Percentiles rank a stretch among this genome's conserved stretches.
Conservation (phyloP, 495 filamentous ascomycete species). For the Patellaria atrata region DNA sequence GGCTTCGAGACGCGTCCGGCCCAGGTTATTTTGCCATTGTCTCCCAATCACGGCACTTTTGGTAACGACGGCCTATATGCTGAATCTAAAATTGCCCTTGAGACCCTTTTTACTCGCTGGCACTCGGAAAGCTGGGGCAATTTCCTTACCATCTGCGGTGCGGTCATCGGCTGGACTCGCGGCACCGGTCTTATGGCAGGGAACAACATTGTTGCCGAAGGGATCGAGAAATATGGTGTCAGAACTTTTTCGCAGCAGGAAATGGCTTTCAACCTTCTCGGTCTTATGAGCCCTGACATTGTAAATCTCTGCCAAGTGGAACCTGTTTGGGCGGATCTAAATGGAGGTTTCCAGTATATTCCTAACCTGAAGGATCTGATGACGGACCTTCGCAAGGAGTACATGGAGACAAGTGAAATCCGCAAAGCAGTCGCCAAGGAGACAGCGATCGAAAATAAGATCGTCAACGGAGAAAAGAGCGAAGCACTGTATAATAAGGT, state of each 20-base stretch:
- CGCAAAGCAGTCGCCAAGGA: constrained; percentile 89
- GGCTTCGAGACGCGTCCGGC: constrained; percentile 91
- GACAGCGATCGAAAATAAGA: constrained; percentile 91
- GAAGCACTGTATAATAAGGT: constrained; percentile 91
- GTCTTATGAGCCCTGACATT: constrained; percentile 86
- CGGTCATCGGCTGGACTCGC: constrained; percentile 98
- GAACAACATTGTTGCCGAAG: constrained; percentile 96
- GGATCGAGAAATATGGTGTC: constrained; percentile 89
- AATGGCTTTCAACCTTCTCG: constrained; percentile 98
- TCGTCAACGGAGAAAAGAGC: constrained; percentile 85
- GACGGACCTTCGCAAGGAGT: constrained; percentile 74
- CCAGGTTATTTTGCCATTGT: constrained; percentile 89
- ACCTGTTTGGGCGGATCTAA: constrained; percentile 92
- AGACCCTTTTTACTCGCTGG: constrained; percentile 98
- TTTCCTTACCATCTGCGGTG: constrained; percentile 97
- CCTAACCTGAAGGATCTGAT: constrained; percentile 92
- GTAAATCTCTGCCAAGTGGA: constrained; percentile 93
- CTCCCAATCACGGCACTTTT: constrained; percentile 96
- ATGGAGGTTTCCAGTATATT: constrained; percentile 94
- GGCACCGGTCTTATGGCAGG: constrained; percentile 96
- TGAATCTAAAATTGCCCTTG: constrained; percentile 90
- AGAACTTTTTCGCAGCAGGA: constrained; percentile 98
- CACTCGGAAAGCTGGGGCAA: constrained; percentile 94
- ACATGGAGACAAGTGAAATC: constrained; percentile 88
- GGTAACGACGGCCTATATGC: constrained; percentile 97